These are phyloP conservation scores for Pseudogymnoascus sp. DNA, from an alignment of 2,329 filamentous ascomycete genomes.

Conservation along the genomic window DNA sequence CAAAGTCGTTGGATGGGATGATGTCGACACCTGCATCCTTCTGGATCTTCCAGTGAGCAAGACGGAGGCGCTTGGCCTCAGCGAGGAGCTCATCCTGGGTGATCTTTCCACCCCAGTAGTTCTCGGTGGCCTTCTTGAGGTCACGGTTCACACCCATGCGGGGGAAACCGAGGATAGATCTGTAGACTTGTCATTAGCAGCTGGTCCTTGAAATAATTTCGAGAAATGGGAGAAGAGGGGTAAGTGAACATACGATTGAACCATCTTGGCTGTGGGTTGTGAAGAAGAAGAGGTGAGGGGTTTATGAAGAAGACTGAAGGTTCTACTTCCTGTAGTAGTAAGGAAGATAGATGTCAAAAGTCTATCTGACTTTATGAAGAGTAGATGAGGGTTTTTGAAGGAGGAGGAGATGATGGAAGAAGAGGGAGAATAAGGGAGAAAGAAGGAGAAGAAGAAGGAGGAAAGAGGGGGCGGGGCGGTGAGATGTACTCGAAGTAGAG, in stretches of 20 bases:
- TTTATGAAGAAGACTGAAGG: not conserved
- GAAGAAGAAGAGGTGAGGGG: constrained; percentile 5
- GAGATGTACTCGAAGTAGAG: constrained; percentile 14
- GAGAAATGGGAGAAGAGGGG: not conserved
- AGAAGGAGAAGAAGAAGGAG: constrained; percentile 11
- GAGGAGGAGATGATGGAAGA: constrained; percentile 10
- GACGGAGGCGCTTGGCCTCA: constrained; percentile 93
- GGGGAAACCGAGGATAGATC: constrained; percentile 88
- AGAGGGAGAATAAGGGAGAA: constrained; percentile 13
- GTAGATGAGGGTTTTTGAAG: not conserved
- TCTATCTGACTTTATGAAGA: not conserved
- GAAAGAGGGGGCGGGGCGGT: constrained; percentile 12
- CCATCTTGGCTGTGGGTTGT: constrained; percentile 37
- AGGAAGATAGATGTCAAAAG: constrained; percentile 4
- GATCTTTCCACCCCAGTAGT: constrained; percentile 94
- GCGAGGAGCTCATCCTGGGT: constrained; percentile 81
- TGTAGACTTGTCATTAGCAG: constrained; percentile 15
- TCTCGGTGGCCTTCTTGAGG: constrained; percentile 99
- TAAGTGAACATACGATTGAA: constrained; percentile 45
- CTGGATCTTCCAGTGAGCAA: constrained; percentile 99
- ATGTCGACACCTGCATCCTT: constrained; percentile 95
- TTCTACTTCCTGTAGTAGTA: constrained; percentile 4
- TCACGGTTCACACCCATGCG: constrained; percentile 98
- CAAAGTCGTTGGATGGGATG: constrained; percentile 99
- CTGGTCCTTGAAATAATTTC: constrained; percentile 7